Base-by-base conservation (phyloP, 129 eudicot genomes). In the Scalesia atractyloides region DNA sequence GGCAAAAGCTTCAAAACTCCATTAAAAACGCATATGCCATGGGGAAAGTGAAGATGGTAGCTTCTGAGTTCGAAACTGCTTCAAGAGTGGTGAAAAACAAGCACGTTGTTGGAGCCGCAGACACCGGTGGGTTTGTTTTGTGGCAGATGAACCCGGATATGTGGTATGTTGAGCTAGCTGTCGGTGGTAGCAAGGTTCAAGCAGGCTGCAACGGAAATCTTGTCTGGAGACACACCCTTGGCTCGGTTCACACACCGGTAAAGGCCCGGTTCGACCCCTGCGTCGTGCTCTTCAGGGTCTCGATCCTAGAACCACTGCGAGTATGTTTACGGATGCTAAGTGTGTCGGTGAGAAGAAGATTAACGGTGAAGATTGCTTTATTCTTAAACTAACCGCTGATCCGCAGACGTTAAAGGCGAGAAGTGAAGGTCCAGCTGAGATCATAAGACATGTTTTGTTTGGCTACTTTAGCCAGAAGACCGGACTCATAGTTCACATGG, bases 71-170 rank as follows among this genome's bases (percentile, higher is more conserved):
- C 1, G 64, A 58, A 58, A 58, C 64, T 16, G 16, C 64, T 3
- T 58, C 64, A 4, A 26, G 17, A 22, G 64, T 58, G 64, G 16
- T 58, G 36, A 58, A 24, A 15, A 11, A 11, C 22, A 58, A 58
- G 37, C 36, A 12, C 30, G 39, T 33, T 5, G 72, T 75, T 8
- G 65, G 80, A 76, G 86, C 75, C 59, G 87, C 89, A 1, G 89
- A 84, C 70, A 58, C 87, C 0, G 87, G 89, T 12, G 85, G 93
- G 5, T 87, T 87, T 77, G 87, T 87, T n/a, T 82, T 87, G 16
- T 87, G 93, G 93, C 93, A 87, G 69, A 87, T 87, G 93, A 80
- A 84, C 73, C 89, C 93, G 0, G 85, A 84, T 50, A 87, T 87
- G 89, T 87, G 93, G 93, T 84, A 87, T 66, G 85, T 87, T 2